Base-by-base conservation (phyloP, 1,284 basidiomycete species). In the Melampsora americana region DNA sequence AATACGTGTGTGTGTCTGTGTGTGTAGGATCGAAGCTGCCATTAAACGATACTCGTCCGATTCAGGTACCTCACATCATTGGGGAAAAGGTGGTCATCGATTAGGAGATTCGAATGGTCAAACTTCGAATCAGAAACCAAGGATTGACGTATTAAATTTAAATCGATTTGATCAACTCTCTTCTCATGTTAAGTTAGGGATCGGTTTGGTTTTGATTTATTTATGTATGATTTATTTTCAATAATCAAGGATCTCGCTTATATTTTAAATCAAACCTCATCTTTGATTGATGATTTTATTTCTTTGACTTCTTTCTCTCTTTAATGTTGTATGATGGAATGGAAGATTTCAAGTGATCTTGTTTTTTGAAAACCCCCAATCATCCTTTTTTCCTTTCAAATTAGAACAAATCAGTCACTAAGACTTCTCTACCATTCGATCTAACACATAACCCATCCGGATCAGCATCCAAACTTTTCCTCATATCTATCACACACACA, bases 351-450 rank as follows among this genome's bases (percentile, higher is more conserved):
- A n/a, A n/a, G n/a, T n/a, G n/a, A n/a, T n/a, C n/a, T n/a, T n/a
- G n/a, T n/a, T n/a, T n/a, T n/a, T n/a, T n/a, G n/a, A n/a, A n/a
- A n/a, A n/a, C n/a, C n/a, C n/a, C n/a, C n/a, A n/a, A n/a, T n/a
- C n/a, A n/a, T n/a, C n/a, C n/a, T n/a, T n/a, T n/a, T 60, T 26
- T 60, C 44, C 16, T 60, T 18, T 60, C 23, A n/a, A n/a, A 35
- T 50, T 65, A 44, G 65, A 56, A 65, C 35, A 46, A 48, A 72
- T 39, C 60, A 48, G 18, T 42, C 14, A 72, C 69, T 28, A 74
- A 66, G 48, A 74, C 48, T 66, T 74, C 62, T 53, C 39, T 66
- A 39, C 71, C 71, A 46, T 74, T 74, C 42, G 53, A 62, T 50
- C 71, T 56, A 28, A 74, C 39, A 23, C 62, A 64, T 56, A 50